Conservation (phyloP, 805 yeast species). For the Candida ortonii region DNA sequence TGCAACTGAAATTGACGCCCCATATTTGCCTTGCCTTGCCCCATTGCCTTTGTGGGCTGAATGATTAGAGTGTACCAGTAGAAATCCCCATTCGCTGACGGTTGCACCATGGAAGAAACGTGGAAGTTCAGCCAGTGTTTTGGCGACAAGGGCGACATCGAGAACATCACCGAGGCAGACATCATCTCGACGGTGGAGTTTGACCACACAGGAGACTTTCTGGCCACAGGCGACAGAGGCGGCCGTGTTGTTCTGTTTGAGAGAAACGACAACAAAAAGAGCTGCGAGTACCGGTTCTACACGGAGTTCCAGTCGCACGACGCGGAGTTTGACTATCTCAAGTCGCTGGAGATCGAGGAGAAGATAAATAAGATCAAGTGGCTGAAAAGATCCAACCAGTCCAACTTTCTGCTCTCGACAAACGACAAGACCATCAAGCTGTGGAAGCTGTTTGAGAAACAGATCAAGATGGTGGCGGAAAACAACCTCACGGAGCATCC, state of each 20-base stretch:
- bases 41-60: too few species aligned
- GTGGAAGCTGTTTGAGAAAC: slow-evolving; percentile 94
- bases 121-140: slow-evolving; percentile 97
- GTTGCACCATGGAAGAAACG: slow-evolving; percentile 31
- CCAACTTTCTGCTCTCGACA: slow-evolving; percentile 87
- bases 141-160: slow-evolving; percentile 98
- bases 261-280: slow-evolving; percentile 70
- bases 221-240: slow-evolving; percentile 98
- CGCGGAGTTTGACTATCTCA: slow-evolving; percentile 95
- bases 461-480: slow-evolving; percentile 87
- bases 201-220: slow-evolving; percentile 88
- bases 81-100: slow-evolving; percentile 1
- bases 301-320: slow-evolving; percentile 98
- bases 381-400: slow-evolving; percentile 83
- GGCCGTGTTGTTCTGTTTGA: slow-evolving; percentile 97
- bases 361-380: slow-evolving; percentile 97
- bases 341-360: slow-evolving; percentile 95
- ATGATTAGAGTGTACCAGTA: not conserved
- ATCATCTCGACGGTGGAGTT: slow-evolving; percentile 96
- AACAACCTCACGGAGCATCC: slow-evolving; percentile 64
- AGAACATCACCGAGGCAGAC: slow-evolving; percentile 93
- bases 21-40: not conserved
- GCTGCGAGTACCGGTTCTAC: slow-evolving; percentile 90
- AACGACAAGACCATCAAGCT: slow-evolving; percentile 98
- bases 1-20: not conserved